Evolutionary conservation across 1,284 basidiomycete species (phyloP).

Genomic region (Cutaneotrichosporon curvatum): DNA sequence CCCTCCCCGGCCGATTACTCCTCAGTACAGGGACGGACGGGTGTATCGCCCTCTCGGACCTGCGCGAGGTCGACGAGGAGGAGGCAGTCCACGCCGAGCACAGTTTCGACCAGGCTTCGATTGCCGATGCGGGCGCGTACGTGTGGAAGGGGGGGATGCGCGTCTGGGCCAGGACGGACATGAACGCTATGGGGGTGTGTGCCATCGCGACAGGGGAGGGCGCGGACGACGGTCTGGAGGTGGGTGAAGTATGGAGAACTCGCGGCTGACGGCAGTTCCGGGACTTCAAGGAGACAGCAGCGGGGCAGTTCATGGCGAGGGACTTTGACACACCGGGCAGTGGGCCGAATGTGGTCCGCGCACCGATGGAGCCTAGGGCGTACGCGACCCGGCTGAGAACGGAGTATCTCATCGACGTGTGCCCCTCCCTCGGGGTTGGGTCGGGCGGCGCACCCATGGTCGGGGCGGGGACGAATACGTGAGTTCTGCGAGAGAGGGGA

Average conservation of each 20-base stretch:
- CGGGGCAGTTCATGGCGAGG: conserved; percentile 32
- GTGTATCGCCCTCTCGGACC: conserved; percentile 46
- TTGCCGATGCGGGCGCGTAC: conserved; percentile 36
- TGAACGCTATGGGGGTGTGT: conserved; percentile 35
- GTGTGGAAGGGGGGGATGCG: conserved; percentile 29
- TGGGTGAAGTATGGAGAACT: conserved; percentile 10
- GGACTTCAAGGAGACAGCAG: conserved; percentile 22
- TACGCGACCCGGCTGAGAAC: conserved; percentile 24
- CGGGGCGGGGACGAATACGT: conserved; percentile 42
- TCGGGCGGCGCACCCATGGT: conserved; percentile 32
- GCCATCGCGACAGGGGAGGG: conserved; percentile 15
- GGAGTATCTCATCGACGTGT: conserved; percentile 42
- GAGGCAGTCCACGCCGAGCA: conserved; percentile 46
- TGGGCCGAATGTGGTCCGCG: conserved; percentile 22
- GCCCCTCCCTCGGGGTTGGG: conserved; percentile 39
- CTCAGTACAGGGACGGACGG: conserved; percentile 49
- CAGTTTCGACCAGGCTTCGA: conserved; percentile 39
- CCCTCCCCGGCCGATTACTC: conserved; percentile 39
- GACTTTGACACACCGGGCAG: conserved; percentile 20
- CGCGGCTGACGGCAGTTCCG: conserved; percentile 22
- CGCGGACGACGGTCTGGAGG: conserved; percentile 35
- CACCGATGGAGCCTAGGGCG: conserved; percentile 29
- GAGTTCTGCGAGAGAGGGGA: background rate
- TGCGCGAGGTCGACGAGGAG: conserved; percentile 48
- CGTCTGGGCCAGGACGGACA: conserved; percentile 45